phyloP scores from a whole-genome alignment of 352 stramenopile genomes.

The Phytophthora chlamydospora region DNA sequence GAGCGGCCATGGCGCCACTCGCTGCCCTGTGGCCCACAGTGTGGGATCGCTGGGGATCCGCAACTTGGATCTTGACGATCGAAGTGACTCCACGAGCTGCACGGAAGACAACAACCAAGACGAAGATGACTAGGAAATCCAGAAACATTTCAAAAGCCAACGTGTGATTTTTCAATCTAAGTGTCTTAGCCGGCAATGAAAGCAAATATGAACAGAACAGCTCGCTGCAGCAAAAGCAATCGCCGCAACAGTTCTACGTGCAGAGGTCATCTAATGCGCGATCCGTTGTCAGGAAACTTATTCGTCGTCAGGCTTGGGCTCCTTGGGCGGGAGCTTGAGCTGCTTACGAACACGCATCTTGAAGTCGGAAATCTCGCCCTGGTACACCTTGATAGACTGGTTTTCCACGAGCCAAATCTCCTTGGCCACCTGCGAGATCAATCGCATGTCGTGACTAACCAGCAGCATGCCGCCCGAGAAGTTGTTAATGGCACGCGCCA shows the following conservation, averaged over 20 bases:
- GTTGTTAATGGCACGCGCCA: slow-evolving; percentile 97
- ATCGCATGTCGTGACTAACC: slow-evolving; percentile 98
- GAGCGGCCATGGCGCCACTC: neutral
- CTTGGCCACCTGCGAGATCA: slow-evolving; percentile 98
- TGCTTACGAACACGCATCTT: slow-evolving; percentile 94
- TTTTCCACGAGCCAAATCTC: slow-evolving; percentile 99
- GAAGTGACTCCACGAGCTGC: neutral
- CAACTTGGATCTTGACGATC: slow-evolving; percentile 6
- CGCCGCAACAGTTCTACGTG: slow-evolving; percentile 29
- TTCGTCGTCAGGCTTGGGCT: slow-evolving; percentile 29
- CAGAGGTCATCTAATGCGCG: slow-evolving; percentile 38
- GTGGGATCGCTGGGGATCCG: slow-evolving; percentile 14
- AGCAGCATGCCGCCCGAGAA: slow-evolving; percentile 98
- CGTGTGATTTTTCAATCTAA: slow-evolving; percentile 36
- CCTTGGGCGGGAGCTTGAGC: slow-evolving; percentile 79
- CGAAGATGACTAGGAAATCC: slow-evolving; percentile 23
- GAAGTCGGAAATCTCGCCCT: slow-evolving; percentile 98
- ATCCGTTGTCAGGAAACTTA: slow-evolving; percentile 29
- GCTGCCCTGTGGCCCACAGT: neutral
- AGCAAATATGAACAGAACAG: slow-evolving; percentile 41
- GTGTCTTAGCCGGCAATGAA: slow-evolving; percentile 20
- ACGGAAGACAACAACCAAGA: slow-evolving; percentile 37
- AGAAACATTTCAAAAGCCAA: slow-evolving; percentile 24
- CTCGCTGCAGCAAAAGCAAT: slow-evolving; percentile 2
- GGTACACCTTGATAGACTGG: slow-evolving; percentile 95